Evolutionary conservation across 1,139 yeast genomes (phyloP).

Genomic region (Kluyveromyces marxianus): DNA sequence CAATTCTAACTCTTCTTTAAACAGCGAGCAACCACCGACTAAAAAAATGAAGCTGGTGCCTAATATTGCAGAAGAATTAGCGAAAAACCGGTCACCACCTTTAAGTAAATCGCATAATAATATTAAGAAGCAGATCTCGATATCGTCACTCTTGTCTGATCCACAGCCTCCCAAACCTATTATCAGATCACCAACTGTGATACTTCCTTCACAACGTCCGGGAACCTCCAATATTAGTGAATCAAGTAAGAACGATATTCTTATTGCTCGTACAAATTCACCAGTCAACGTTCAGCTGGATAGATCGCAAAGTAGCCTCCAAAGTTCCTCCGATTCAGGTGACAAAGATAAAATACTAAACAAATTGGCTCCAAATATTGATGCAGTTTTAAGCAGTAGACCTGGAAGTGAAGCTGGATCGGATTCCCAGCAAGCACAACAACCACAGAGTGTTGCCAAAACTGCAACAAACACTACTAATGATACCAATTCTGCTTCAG

Average conservation of each 20-base stretch:
- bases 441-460: not conserved
- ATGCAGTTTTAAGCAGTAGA: not conserved
- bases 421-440: too few relatives aligned
- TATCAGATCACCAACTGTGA: constrained; percentile 9
- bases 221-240: constrained; percentile 6
- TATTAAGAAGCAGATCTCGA: constrained; percentile 13
- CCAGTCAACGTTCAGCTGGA: constrained; percentile 12
- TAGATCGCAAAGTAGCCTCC: constrained; percentile 1
- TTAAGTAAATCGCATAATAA: constrained; percentile 1
- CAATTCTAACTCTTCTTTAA: not conserved
- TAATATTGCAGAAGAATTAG: constrained; percentile 29
- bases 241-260: constrained; percentile 10
- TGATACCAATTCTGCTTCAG: not conserved
- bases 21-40: constrained; percentile 2
- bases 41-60: constrained; percentile 16
- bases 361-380: not conserved
- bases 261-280: constrained; percentile 18
- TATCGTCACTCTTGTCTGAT: constrained; percentile 13
- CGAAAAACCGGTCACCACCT: constrained; percentile 24
- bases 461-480: not conserved
- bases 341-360: not conserved
- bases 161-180: constrained; percentile 1
- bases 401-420: not conserved
- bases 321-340: not conserved
- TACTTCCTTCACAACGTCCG: constrained; percentile 18